These are phyloP conservation scores for Paramecium caudatum DNA, from an alignment of 73 alveolate species.

Conservation along the genomic window DNA sequence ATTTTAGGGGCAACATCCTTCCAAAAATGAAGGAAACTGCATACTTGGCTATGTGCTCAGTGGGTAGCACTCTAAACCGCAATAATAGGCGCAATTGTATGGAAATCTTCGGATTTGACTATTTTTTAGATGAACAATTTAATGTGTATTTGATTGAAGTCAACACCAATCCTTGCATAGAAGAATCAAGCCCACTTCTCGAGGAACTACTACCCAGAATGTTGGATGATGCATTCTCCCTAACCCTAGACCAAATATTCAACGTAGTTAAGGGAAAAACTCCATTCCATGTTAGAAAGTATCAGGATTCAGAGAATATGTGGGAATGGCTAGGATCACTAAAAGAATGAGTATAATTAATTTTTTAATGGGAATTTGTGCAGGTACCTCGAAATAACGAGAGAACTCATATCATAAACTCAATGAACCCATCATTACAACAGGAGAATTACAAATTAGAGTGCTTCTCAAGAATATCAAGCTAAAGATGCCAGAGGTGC, in stretches of 20 bases:
- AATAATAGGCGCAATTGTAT: conserved; percentile 85
- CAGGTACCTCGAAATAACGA: background rate
- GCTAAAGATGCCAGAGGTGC: conserved; percentile 7
- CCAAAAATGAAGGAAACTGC: conserved; percentile 51
- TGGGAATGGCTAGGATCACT: conserved; percentile 27
- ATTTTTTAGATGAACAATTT: conserved; percentile 89
- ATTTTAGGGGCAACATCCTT: conserved; percentile 31
- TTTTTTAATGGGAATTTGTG: conserved; percentile 1
- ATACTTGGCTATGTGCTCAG: conserved; percentile 70
- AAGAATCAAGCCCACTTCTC: conserved; percentile 86
- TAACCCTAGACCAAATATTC: conserved; percentile 84
- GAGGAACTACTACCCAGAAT: conserved; percentile 85
- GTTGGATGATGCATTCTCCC: conserved; percentile 90
- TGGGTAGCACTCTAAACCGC: conserved; percentile 83
- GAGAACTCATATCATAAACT: conserved; percentile 24
- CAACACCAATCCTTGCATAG: conserved; percentile 93
- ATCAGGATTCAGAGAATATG: conserved; percentile 5
- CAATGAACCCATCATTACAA: conserved; percentile 25
- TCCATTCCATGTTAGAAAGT: background rate
- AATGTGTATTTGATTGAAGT: conserved; percentile 92
- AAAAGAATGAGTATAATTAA: background rate
- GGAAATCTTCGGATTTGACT: conserved; percentile 95
- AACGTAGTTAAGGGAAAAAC: background rate
- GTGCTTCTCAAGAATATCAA: conserved; percentile 14
- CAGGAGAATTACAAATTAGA: conserved; percentile 13